Percentiles rank a stretch among this genome's conserved stretches.
These are phyloP conservation scores for Leccinum uliginosum DNA, from an alignment of 768 basidiomycete species.

Conservation along the genomic window DNA sequence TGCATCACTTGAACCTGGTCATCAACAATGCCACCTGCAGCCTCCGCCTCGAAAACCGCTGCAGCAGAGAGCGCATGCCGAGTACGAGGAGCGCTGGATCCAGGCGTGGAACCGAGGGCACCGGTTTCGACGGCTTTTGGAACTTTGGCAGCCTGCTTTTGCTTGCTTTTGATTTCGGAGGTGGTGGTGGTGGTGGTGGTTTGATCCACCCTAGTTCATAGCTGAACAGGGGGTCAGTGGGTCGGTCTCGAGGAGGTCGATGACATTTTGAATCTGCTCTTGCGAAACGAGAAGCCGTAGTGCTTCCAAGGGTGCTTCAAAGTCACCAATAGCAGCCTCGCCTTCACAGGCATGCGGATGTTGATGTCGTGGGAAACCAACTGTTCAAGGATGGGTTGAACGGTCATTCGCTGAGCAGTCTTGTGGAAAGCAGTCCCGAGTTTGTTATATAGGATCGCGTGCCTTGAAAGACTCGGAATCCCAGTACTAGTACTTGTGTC, in stretches of 20 bases:
- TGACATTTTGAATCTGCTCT: slow-evolving; percentile 48
- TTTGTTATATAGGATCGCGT: slow-evolving; percentile 85
- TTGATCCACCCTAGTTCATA: slow-evolving; percentile 63
- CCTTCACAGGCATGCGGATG: slow-evolving; percentile 9
- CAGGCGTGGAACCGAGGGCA: slow-evolving; percentile 38
- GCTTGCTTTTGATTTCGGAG: slow-evolving; percentile 38
- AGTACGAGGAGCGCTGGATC: slow-evolving; percentile 48
- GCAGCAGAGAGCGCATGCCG: slow-evolving; percentile 40
- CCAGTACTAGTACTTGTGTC: slow-evolving; percentile 64
- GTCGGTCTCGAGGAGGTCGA: slow-evolving; percentile 50
- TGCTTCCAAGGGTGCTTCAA: slow-evolving; percentile 63
- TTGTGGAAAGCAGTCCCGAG: slow-evolving; percentile 65
- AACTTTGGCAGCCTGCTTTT: slow-evolving; percentile 33
- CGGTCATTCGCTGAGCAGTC: slow-evolving; percentile 55
- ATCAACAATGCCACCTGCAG: slow-evolving; percentile 12
- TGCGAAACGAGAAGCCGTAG: slow-evolving; percentile 53
- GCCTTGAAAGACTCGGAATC: slow-evolving; percentile 73
- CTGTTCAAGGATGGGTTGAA: slow-evolving; percentile 34
- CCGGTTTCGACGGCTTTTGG: slow-evolving; percentile 18
- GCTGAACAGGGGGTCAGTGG: slow-evolving; percentile 62
- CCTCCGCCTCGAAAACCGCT: slow-evolving; percentile 43
- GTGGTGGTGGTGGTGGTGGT: slow-evolving; percentile 55
- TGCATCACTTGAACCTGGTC: slow-evolving; percentile 6
- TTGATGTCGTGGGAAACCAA: slow-evolving; percentile 16
- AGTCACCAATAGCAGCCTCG: slow-evolving; percentile 51